phyloP scores from a whole-genome alignment of 495 filamentous ascomycete species.

The Aspergillus steynii region DNA sequence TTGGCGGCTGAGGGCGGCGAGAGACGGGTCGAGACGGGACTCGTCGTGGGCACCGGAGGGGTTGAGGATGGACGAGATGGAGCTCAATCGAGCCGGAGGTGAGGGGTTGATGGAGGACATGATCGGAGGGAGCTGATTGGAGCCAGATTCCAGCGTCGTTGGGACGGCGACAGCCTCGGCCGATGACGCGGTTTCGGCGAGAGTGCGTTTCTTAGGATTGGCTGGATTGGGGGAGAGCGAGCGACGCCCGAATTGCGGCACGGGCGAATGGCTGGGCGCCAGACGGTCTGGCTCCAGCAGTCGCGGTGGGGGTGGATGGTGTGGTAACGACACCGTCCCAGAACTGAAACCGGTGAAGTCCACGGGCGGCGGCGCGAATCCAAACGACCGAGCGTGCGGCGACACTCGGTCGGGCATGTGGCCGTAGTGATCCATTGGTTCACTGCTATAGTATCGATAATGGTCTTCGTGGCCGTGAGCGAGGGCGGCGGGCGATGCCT shows the following conservation, averaged over 20 bases:
- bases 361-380: constrained; percentile 48
- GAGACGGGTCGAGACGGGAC: constrained; percentile 50
- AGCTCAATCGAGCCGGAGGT: constrained; percentile 60
- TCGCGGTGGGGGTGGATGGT: constrained; percentile 42
- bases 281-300: constrained; percentile 42
- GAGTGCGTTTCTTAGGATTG: constrained; percentile 47
- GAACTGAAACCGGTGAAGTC: constrained; percentile 52
- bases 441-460: constrained; percentile 45
- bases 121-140: constrained; percentile 49
- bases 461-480: constrained; percentile 62
- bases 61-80: constrained; percentile 81
- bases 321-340: constrained; percentile 37
- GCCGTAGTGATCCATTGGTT: constrained; percentile 37
- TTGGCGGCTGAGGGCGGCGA: constrained; percentile 37
- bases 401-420: constrained; percentile 27
- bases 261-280: constrained; percentile 29
- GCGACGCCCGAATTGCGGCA: constrained; percentile 38
- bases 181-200: constrained; percentile 33
- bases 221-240: constrained; percentile 41
- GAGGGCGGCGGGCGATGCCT: constrained; percentile 44
- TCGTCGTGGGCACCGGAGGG: constrained; percentile 42
- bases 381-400: constrained; percentile 30
- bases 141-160: constrained; percentile 37
- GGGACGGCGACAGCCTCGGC: constrained; percentile 32
- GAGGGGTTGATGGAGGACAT: constrained; percentile 43